Conservation (phyloP, 2,329 filamentous ascomycete genomes). For the Metarhizium sp. region DNA sequence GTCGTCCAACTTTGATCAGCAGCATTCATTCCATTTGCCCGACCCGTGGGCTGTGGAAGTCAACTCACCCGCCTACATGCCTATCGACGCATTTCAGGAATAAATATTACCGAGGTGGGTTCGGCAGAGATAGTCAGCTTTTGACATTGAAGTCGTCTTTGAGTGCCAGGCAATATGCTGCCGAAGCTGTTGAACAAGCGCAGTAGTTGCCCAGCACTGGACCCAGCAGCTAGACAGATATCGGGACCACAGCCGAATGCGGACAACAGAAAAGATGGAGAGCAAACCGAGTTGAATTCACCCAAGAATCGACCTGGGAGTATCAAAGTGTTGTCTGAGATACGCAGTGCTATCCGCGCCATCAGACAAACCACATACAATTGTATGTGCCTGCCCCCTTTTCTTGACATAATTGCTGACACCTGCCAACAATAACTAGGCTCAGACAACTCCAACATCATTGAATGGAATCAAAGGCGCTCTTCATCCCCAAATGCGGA, state of each 20-base stretch:
- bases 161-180: slow-evolving; percentile 17
- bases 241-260: background rate
- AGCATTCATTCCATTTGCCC: background rate
- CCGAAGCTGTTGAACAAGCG: slow-evolving; percentile 16
- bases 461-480: slow-evolving; percentile 7
- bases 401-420: background rate
- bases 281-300: slow-evolving; percentile 6
- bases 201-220: slow-evolving; percentile 16
- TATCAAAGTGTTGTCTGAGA: slow-evolving; percentile 25
- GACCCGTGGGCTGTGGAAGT: background rate
- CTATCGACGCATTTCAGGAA: background rate
- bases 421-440: slow-evolving; percentile 8
- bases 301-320: slow-evolving; percentile 17
- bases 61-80: background rate
- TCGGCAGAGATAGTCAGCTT: background rate
- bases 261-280: background rate
- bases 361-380: slow-evolving; percentile 20
- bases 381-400: slow-evolving; percentile 9
- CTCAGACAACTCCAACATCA: slow-evolving; percentile 12
- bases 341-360: slow-evolving; percentile 23
- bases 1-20: background rate
- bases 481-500: slow-evolving; percentile 1
- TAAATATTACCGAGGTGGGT: background rate
- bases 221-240: slow-evolving; percentile 4
- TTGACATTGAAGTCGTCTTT: background rate